Evolutionary conservation across 331 rosid species (phyloP).

Genomic region (Cydonia oblonga): DNA sequence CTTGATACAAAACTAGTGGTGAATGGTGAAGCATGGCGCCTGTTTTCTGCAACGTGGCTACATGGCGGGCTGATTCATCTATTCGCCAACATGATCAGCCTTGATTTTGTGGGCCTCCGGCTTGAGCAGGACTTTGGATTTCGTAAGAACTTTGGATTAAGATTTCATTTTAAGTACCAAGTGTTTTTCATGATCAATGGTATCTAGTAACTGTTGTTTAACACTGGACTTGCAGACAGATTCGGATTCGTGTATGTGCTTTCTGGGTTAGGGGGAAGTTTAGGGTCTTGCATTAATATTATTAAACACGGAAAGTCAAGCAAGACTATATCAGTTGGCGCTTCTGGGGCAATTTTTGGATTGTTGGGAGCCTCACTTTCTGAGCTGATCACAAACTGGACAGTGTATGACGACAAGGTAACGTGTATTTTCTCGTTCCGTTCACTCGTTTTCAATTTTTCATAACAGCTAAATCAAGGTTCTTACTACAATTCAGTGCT

Average conservation of each 20-base stretch:
- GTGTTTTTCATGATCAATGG: neutral
- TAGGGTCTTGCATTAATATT: constrained; percentile 38
- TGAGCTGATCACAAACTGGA: constrained; percentile 85
- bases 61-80: constrained; percentile 86
- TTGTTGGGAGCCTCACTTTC: constrained; percentile 81
- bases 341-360: constrained; percentile 93
- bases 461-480: too few relatives aligned
- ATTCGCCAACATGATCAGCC: constrained; percentile 62
- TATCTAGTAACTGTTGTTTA: neutral
- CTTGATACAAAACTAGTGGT: constrained; percentile 43
- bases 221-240: constrained; percentile 40
- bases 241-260: constrained; percentile 49
- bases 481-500: constrained; percentile 27
- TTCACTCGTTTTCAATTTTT: too few relatives aligned
- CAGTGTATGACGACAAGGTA: constrained; percentile 71
- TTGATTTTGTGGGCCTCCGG: constrained; percentile 58
- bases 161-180: too few relatives aligned
- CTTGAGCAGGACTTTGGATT: constrained; percentile 86
- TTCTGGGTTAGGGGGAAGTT: constrained; percentile 76
- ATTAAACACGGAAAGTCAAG: neutral
- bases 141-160: constrained; percentile 29
- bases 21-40: constrained; percentile 61
- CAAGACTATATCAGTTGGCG: constrained; percentile 56
- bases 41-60: constrained; percentile 70
- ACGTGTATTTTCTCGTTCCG: neutral